phyloP scores from a whole-genome alignment of 768 basidiomycete species.

The Suillus spraguei region DNA sequence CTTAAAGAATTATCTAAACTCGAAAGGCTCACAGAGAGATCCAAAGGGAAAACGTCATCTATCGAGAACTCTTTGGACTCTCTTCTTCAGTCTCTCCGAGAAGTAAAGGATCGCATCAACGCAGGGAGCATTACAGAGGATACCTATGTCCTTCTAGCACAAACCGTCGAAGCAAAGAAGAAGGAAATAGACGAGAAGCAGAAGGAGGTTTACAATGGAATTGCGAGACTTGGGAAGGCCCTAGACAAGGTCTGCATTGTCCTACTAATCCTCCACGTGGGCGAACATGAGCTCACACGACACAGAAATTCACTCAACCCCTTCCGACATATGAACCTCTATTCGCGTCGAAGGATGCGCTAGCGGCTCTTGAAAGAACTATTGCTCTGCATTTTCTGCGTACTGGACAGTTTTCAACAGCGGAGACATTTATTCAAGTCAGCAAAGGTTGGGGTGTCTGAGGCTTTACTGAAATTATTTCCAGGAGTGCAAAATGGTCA shows the following conservation, averaged over 20 bases:
- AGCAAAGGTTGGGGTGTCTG: slow-evolving; percentile 21
- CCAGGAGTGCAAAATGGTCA: slow-evolving; percentile 69
- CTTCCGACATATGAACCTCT: slow-evolving; percentile 69
- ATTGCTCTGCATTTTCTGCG: slow-evolving; percentile 78
- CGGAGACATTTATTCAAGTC: slow-evolving; percentile 75
- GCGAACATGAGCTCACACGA: slow-evolving; percentile 12
- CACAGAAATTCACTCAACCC: slow-evolving; percentile 60
- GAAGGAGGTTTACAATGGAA: slow-evolving; percentile 82
- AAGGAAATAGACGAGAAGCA: slow-evolving; percentile 86
- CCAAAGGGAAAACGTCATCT: slow-evolving; percentile 56
- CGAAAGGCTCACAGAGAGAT: slow-evolving; percentile 56
- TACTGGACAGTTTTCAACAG: slow-evolving; percentile 79
- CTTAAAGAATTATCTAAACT: slow-evolving; percentile 82
- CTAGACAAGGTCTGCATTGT: slow-evolving; percentile 80
- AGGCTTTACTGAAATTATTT: slow-evolving; percentile 1
- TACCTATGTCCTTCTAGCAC: slow-evolving; percentile 51
- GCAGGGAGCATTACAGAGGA: slow-evolving; percentile 51
- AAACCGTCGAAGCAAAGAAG: slow-evolving; percentile 69
- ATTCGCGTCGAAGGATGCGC: slow-evolving; percentile 63
- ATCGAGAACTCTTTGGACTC: slow-evolving; percentile 64
- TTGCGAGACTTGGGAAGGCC: slow-evolving; percentile 80
- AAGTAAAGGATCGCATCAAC: slow-evolving; percentile 55
- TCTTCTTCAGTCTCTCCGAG: slow-evolving; percentile 58
- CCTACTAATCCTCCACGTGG: slow-evolving; percentile 1
- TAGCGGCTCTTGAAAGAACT: slow-evolving; percentile 64